Conservation (phyloP, 108 stramenopile species). For the Mediolabrus comicus region DNA sequence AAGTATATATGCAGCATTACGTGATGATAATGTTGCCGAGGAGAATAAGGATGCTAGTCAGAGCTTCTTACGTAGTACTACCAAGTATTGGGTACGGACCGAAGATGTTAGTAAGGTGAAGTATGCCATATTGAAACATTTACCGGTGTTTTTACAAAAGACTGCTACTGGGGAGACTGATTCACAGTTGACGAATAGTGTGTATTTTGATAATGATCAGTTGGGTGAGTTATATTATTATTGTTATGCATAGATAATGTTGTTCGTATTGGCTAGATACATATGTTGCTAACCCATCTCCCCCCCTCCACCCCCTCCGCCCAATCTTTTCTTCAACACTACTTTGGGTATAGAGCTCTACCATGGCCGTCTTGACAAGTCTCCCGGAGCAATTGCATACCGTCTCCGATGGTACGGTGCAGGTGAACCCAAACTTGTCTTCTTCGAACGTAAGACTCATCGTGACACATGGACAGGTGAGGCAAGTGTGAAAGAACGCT, state of each 20-base stretch:
- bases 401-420: slow-evolving; percentile 96
- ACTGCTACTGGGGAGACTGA: slow-evolving; percentile 89
- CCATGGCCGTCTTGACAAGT: slow-evolving; percentile 94
- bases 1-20: slow-evolving; percentile 70
- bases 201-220: slow-evolving; percentile 91
- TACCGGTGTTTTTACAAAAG: slow-evolving; percentile 95
- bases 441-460: slow-evolving; percentile 98
- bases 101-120: slow-evolving; percentile 94
- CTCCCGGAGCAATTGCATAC: slow-evolving; percentile 93
- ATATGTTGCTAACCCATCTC: not conserved
- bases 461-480: slow-evolving; percentile 98
- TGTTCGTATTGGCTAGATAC: not conserved
- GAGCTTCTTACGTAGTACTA: slow-evolving; percentile 87
- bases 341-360: slow-evolving; percentile 68
- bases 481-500: slow-evolving; percentile 95
- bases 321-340: not conserved
- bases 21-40: slow-evolving; percentile 81
- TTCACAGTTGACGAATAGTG: slow-evolving; percentile 92
- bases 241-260: too few species aligned
- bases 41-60: slow-evolving; percentile 75
- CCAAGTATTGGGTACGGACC: slow-evolving; percentile 98
- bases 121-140: slow-evolving; percentile 87
- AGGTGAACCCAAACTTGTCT: slow-evolving; percentile 83
- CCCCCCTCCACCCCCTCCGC: not conserved
- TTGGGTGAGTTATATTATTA: slow-evolving; percentile 68